Evolutionary conservation across 306 rosid genomes (phyloP), one percentile per base, ranked within the genome.

Genomic region (Vigna reflexopilosa): DNA sequence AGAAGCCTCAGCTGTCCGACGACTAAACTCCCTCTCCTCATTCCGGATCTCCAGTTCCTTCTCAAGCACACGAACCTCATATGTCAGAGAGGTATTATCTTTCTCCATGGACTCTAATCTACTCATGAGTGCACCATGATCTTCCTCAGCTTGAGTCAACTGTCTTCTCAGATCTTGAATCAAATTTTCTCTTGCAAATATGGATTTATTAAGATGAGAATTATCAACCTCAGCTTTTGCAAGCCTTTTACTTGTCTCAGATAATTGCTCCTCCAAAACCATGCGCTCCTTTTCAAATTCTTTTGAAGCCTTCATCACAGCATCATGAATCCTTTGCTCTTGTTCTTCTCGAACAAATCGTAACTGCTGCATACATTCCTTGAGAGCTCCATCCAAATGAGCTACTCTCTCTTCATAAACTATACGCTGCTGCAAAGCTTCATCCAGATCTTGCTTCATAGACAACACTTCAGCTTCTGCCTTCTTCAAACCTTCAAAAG

Each of bases 1-100:
- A 24, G 94, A 87, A 82, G 81, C 89, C 67, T 91, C 94, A 40
- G 89, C 87, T 10, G 94, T 86, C 76, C 96, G 88, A 48, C 88
- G 88, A 73, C 82, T 86, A 62, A 90, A 93, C 69, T 91, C 98
- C 73, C 96, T 86, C 86, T 93, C 98, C 85, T 93, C 98, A 58
- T 91, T 93, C 73, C 98, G 90, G 71, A 93, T 91, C 84, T 93
- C 97, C 26, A 93, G 87, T 80, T 93, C 98, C 90, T 91, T 93
- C 79, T 89, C 97, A 45, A 93, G 94, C 55, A 93, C 91, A 40
- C 94, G 88, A 63, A 90, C 87, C 85, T 91, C 97, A 73, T 93
- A 93, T 65, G 82, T 91, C 50, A 89, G 73, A 51, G 96, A 82
- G 38, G 86, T 75, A 52, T 85, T 91, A 54, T 90, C 93, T 78